Conservation (phyloP, 228 moss, liverwort and hornwort species). For the Sphagnum magellanicum region DNA sequence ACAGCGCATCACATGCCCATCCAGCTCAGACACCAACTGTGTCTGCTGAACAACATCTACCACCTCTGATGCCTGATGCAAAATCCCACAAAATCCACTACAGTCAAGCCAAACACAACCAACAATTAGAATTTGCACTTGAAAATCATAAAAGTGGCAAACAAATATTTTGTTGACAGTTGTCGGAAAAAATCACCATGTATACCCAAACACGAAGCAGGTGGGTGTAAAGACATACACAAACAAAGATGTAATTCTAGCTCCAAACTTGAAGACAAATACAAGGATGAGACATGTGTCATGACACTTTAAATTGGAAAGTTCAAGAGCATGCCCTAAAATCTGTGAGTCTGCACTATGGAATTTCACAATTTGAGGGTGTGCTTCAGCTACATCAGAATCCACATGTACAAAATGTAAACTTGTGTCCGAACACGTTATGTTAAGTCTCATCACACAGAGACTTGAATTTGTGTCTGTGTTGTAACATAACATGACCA, state of each 20-base stretch:
- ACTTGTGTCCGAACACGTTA: too few relatives aligned
- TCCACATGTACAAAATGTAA: too few relatives aligned
- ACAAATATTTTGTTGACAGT: too few relatives aligned
- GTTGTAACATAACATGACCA: not conserved
- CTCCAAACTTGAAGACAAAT: not conserved
- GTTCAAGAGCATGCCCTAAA: too few relatives aligned
- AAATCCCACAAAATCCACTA: not conserved
- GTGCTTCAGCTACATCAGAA: too few relatives aligned
- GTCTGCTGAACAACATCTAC: slow-evolving; percentile 96
- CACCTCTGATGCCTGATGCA: slow-evolving; percentile 79
- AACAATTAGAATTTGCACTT: too few relatives aligned
- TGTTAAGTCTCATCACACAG: not conserved
- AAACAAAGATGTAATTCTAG: not conserved
- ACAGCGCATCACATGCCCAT: slow-evolving; percentile 93
- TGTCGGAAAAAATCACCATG: too few relatives aligned
- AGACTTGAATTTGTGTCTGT: not conserved
- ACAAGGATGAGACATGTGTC: not conserved
- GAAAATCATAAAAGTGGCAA: too few relatives aligned
- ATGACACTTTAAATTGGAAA: too few relatives aligned
- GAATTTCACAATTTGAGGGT: too few relatives aligned
- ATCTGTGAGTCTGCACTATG: too few relatives aligned
- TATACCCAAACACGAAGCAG: not conserved
- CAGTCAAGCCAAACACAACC: too few relatives aligned
- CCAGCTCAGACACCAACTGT: slow-evolving; percentile 84
- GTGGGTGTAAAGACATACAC: not conserved